A percentile compares a stretch with the other conserved stretches of the same genome.
phyloP scores from a whole-genome alignment of 139 green algal species.

The Diplosphaera chodatii region DNA sequence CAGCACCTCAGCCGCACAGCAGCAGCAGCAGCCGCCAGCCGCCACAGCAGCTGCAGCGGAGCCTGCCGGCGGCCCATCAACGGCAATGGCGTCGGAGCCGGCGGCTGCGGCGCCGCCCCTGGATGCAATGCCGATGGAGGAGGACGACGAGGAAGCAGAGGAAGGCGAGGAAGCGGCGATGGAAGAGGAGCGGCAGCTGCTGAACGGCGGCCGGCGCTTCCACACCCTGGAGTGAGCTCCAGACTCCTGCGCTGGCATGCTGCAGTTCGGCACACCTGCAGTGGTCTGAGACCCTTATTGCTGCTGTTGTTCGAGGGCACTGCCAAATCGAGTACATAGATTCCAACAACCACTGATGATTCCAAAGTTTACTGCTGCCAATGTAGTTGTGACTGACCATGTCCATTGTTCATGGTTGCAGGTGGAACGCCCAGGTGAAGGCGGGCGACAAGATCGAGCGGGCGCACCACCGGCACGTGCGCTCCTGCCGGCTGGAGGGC shows the following conservation, averaged over 20 bases:
- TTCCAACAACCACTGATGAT: too few relatives aligned
- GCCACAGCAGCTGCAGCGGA: not conserved
- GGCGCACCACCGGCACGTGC: conserved; percentile 38
- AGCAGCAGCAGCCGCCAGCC: too few relatives aligned
- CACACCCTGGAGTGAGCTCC: not conserved
- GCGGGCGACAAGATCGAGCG: conserved; percentile 26
- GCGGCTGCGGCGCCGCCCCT: not conserved
- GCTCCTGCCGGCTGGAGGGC: conserved; percentile 24
- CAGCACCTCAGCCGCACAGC: too few relatives aligned
- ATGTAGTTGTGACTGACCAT: too few relatives aligned
- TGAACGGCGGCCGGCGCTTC: not conserved
- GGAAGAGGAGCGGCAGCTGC: not conserved
- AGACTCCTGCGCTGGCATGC: not conserved
- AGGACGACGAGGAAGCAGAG: not conserved
- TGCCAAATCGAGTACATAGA: too few relatives aligned
- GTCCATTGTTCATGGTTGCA: not conserved
- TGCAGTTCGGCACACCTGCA: too few relatives aligned
- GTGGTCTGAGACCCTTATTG: too few relatives aligned
- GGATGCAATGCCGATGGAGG: not conserved
- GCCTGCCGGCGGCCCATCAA: not conserved
- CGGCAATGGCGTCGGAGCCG: not conserved
- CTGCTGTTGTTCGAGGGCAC: too few relatives aligned
- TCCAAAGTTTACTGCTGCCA: too few relatives aligned
- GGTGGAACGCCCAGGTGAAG: conserved; percentile 5
- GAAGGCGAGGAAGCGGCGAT: not conserved